A percentile compares a stretch with the other conserved stretches of the same genome.
These are phyloP conservation scores for Dictyostelium purpureum DNA, from an alignment of 78 protist genomes.

Conservation along the genomic window DNA sequence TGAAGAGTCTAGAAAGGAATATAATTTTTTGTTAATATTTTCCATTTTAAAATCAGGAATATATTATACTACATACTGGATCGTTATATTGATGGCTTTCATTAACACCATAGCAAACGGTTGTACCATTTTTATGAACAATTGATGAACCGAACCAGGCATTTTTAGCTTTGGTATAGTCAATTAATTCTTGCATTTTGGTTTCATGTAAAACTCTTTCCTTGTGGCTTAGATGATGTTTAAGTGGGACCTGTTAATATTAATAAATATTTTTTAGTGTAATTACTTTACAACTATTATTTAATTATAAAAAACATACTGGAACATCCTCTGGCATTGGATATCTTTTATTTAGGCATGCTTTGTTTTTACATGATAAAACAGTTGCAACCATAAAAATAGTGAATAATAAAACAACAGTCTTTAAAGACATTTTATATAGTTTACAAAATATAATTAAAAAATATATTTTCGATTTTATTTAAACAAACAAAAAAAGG, in stretches of 20 bases:
- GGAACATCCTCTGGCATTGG: background rate
- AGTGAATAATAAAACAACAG: background rate
- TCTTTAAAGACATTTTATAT: no score
- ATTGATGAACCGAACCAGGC: background rate
- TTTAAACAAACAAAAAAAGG: no score
- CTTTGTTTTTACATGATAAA: background rate
- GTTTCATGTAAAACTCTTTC: constrained; percentile 9
- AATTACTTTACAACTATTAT: no score
- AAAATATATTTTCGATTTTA: no score
- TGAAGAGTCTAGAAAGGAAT: background rate
- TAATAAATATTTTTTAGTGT: no score
- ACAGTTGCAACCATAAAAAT: background rate
- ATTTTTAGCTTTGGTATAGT: background rate
- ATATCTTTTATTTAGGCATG: background rate
- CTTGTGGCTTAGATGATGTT: background rate
- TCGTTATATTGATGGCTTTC: background rate
- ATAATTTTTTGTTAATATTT: no score
- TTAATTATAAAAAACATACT: background rate
- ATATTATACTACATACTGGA: background rate
- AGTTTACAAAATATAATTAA: no score
- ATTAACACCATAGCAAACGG: constrained; percentile 3
- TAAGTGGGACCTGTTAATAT: background rate
- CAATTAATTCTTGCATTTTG: background rate
- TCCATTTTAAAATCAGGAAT: background rate
- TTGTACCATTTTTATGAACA: constrained; percentile 25